Percentiles rank a stretch among this genome's conserved stretches.
Evolutionary conservation across 331 rosid genomes (phyloP).

Genomic region (Telfairia occidentalis): DNA sequence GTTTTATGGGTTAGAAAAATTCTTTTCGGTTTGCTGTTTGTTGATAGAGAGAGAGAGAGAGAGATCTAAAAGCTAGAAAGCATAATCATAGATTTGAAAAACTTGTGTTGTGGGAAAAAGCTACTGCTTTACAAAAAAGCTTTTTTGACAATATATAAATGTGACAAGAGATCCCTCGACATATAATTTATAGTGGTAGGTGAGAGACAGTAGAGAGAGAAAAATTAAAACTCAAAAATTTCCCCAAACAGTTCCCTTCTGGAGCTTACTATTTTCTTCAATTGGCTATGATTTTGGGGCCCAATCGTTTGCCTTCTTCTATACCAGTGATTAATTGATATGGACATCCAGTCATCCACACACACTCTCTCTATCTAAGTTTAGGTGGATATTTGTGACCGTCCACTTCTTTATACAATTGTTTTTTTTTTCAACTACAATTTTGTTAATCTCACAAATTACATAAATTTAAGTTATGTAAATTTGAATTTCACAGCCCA

Average conservation of each 20-base stretch:
- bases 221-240: no score
- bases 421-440: no score
- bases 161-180: slow-evolving; percentile 8
- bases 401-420: neutral
- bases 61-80: slow-evolving; percentile 1
- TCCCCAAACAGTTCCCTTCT: neutral
- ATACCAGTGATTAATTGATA: neutral
- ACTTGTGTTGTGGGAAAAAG: slow-evolving; percentile 33
- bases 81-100: slow-evolving; percentile 36
- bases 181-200: slow-evolving; percentile 7
- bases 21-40: slow-evolving; percentile 21
- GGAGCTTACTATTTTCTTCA: neutral
- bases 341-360: slow-evolving; percentile 12
- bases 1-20: neutral
- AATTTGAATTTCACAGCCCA: no score
- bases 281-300: neutral
- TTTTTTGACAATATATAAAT: neutral
- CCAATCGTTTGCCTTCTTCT: neutral
- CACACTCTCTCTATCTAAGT: neutral
- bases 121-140: neutral
- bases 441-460: no score
- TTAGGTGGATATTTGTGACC: neutral
- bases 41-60: slow-evolving; percentile 10
- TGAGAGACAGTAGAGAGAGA: slow-evolving; percentile 11
- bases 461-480: no score